Percentiles rank a stretch among this genome's conserved stretches.
These are phyloP conservation scores for Hymenoscyphus linearis DNA, from an alignment of 2,329 filamentous ascomycete genomes.

Conservation along the genomic window DNA sequence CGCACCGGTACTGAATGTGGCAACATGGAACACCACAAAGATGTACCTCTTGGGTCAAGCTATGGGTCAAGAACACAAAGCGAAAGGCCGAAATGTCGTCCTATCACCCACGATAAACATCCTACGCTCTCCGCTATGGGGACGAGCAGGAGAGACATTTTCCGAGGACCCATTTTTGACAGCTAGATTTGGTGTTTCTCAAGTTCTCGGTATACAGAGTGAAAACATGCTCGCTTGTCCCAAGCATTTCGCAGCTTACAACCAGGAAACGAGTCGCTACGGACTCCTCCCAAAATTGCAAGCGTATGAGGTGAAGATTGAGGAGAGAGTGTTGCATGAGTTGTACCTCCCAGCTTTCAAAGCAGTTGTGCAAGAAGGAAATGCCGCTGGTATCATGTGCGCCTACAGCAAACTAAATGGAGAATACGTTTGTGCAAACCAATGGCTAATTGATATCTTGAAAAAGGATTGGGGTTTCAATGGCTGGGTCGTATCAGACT, in stretches of 20 bases:
- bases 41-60: slow-evolving; percentile 9
- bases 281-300: slow-evolving; percentile 36
- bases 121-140: slow-evolving; percentile 40
- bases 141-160: slow-evolving; percentile 42
- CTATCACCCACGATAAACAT: slow-evolving; percentile 36
- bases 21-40: slow-evolving; percentile 25
- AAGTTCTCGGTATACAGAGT: slow-evolving; percentile 31
- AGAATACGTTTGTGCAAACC: not conserved
- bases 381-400: not conserved
- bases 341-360: not conserved
- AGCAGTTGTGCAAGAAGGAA: not conserved
- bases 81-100: slow-evolving; percentile 21
- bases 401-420: not conserved
- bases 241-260: slow-evolving; percentile 41
- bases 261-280: slow-evolving; percentile 30
- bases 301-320: not conserved
- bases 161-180: slow-evolving; percentile 37
- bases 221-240: slow-evolving; percentile 35
- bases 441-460: not conserved
- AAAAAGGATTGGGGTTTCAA: not conserved
- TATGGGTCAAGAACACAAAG: slow-evolving; percentile 16
- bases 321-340: not conserved
- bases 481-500: not conserved
- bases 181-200: not conserved
- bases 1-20: slow-evolving; percentile 23